phyloP scores from a whole-genome alignment of 495 filamentous ascomycete species.

The Alectoria sarmentosa region DNA sequence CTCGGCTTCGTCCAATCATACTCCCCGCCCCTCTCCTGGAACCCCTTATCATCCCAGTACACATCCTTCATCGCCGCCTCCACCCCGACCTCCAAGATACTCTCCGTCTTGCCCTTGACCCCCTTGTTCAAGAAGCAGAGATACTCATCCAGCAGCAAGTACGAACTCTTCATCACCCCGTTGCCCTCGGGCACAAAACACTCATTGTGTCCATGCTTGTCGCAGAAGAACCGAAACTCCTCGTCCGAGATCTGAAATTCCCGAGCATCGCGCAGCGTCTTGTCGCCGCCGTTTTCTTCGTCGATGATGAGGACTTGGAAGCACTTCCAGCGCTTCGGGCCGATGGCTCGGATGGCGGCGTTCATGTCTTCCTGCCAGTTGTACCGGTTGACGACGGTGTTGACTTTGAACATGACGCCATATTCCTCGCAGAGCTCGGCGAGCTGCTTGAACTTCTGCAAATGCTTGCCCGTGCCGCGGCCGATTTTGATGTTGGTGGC shows the following conservation, averaged over 20 bases:
- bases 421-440: conserved; percentile 39
- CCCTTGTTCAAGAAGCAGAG: conserved; percentile 48
- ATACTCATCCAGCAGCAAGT: conserved; percentile 48
- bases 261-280: conserved; percentile 39
- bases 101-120: conserved; percentile 32
- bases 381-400: conserved; percentile 46
- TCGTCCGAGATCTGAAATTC: conserved; percentile 44
- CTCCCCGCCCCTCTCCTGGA: conserved; percentile 42
- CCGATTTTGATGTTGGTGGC: conserved; percentile 47
- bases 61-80: conserved; percentile 41
- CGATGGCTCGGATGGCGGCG: conserved; percentile 32
- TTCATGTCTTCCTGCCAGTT: conserved; percentile 53
- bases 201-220: conserved; percentile 36
- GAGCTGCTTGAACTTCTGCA: conserved; percentile 37
- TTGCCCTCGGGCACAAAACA: conserved; percentile 46
- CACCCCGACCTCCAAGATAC: conserved; percentile 48
- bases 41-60: conserved; percentile 45
- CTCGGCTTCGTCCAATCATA: conserved; percentile 45
- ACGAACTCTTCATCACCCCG: conserved; percentile 40
- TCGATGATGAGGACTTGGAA: conserved; percentile 51
- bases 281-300: conserved; percentile 47
- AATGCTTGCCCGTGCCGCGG: conserved; percentile 41
- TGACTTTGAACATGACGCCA: conserved; percentile 52
- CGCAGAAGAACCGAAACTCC: conserved; percentile 43
- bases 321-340: conserved; percentile 52